phyloP scores from a whole-genome alignment of 495 filamentous ascomycete species.

The Halenospora varia region DNA sequence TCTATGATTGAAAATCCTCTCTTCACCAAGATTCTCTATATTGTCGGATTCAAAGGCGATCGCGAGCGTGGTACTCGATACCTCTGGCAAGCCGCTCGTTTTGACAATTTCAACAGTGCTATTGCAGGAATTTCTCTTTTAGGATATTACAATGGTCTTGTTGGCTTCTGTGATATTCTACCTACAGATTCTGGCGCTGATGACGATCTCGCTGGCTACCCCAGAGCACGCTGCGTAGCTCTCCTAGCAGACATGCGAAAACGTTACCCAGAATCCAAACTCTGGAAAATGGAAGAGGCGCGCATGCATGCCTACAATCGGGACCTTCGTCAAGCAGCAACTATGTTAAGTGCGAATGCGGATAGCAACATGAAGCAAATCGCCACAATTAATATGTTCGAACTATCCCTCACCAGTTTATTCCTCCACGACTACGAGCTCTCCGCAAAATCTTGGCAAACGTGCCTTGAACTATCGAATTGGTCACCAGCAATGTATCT shows the following conservation, averaged over 20 bases:
- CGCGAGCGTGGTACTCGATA: conserved; percentile 75
- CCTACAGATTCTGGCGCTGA: conserved; percentile 52
- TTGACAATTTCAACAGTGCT: conserved; percentile 85
- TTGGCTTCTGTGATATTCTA: conserved; percentile 85
- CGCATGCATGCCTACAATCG: conserved; percentile 68
- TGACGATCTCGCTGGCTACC: conserved; percentile 60
- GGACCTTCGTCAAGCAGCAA: conserved; percentile 63
- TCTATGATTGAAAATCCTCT: conserved; percentile 81
- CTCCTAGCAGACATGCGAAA: conserved; percentile 69
- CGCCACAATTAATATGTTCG: conserved; percentile 74
- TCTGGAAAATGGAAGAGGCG: conserved; percentile 91
- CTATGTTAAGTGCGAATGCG: conserved; percentile 51
- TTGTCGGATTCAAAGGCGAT: conserved; percentile 92
- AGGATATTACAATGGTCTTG: conserved; percentile 81
- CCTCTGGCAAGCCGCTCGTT: conserved; percentile 90
- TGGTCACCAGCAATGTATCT: conserved; percentile 91
- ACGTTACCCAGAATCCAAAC: conserved; percentile 74
- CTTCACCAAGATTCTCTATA: conserved; percentile 75
- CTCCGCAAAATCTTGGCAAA: conserved; percentile 68
- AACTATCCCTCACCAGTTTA: conserved; percentile 74
- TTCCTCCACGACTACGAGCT: conserved; percentile 69
- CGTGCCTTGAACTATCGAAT: conserved; percentile 79
- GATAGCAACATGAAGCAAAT: conserved; percentile 82
- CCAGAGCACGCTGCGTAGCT: conserved; percentile 60
- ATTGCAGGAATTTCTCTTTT: conserved; percentile 79